These are phyloP conservation scores for Colletotrichum sublineola DNA, from an alignment of 2,329 filamentous ascomycete genomes.

Conservation along the genomic window DNA sequence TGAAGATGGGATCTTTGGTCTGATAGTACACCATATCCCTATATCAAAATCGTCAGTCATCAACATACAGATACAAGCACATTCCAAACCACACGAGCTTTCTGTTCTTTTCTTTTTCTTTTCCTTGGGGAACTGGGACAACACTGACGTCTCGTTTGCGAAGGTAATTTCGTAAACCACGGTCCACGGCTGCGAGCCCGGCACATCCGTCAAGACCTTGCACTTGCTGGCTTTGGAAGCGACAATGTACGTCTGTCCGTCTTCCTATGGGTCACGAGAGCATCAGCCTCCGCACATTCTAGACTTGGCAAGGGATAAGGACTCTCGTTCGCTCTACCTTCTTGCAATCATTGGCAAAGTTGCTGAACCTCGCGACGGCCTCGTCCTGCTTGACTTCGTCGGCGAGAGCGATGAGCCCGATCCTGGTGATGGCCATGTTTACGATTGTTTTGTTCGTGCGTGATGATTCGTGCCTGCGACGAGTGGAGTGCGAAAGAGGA, in stretches of 20 bases:
- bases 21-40: constrained; percentile 41
- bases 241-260: constrained; percentile 36
- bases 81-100: background rate
- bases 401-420: constrained; percentile 36
- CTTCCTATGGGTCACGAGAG: background rate
- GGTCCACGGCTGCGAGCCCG: constrained; percentile 35
- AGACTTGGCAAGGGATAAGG: background rate
- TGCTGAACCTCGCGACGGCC: constrained; percentile 30
- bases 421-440: constrained; percentile 35
- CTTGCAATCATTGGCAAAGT: constrained; percentile 31
- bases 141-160: constrained; percentile 21
- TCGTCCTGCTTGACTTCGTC: constrained; percentile 31
- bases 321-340: background rate
- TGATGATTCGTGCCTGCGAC: background rate
- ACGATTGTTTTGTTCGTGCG: background rate
- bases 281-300: background rate
- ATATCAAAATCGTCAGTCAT: background rate
- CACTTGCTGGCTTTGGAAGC: constrained; percentile 39
- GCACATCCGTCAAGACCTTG: constrained; percentile 32
- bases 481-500: background rate
- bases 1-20: constrained; percentile 36
- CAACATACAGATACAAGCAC: background rate
- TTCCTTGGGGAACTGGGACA: no score
- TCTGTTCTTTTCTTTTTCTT: background rate
- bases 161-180: constrained; percentile 38